Evolutionary conservation across 306 rosid genomes (phyloP).

Genomic region (Vigna nakashimae): DNA sequence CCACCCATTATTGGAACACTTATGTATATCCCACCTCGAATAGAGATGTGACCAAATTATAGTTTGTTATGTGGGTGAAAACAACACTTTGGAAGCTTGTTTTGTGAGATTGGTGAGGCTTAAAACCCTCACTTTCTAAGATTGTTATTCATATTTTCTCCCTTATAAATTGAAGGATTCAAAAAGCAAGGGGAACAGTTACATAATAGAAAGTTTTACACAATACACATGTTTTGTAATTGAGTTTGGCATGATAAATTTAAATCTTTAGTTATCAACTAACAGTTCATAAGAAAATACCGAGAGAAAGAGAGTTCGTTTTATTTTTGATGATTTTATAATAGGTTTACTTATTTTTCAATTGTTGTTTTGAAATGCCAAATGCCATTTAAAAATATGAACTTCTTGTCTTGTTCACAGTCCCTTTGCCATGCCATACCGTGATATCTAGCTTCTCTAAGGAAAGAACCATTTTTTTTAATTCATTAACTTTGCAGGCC

Average conservation of each 20-base stretch:
- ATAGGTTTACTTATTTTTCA: not conserved
- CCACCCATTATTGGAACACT: too few species aligned
- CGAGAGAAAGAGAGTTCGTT: not conserved
- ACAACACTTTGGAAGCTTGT: too few species aligned
- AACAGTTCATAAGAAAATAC: slow-evolving; percentile 8
- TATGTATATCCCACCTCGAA: too few species aligned
- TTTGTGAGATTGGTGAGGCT: too few species aligned
- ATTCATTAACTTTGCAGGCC: slow-evolving; percentile 62
- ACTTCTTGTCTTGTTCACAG: slow-evolving; percentile 18
- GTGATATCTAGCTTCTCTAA: slow-evolving; percentile 15
- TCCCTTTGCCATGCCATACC: slow-evolving; percentile 29
- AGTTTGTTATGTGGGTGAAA: too few species aligned
- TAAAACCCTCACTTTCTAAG: too few species aligned
- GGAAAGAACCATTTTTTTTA: slow-evolving; percentile 33
- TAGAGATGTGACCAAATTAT: too few species aligned
- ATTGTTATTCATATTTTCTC: too few species aligned
- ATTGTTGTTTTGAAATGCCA: slow-evolving; percentile 19
- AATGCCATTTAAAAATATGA: slow-evolving; percentile 24
- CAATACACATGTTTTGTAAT: not conserved
- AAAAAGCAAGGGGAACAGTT: not conserved
- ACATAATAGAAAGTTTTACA: not conserved
- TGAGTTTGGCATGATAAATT: slow-evolving; percentile 11
- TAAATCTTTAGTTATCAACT: slow-evolving; percentile 1
- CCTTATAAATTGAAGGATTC: not conserved
- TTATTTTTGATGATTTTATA: slow-evolving; percentile 1